These are phyloP conservation scores for Epithele typhae DNA, from an alignment of 768 basidiomycete genomes.

Conservation along the genomic window DNA sequence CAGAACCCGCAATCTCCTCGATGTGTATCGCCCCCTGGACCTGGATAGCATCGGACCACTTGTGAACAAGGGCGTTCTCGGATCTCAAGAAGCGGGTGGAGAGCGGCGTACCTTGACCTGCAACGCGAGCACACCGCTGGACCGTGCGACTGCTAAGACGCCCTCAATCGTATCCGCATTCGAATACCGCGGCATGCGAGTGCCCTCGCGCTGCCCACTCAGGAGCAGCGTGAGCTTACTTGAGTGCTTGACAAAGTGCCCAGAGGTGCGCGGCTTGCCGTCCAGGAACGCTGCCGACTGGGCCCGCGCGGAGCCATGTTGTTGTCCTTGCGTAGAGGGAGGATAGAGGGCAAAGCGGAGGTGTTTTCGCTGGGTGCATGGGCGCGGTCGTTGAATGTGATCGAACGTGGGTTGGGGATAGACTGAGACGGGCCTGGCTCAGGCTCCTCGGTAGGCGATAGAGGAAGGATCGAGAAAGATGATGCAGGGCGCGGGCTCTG, in stretches of 20 bases:
- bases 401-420: too few relatives aligned
- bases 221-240: constrained; percentile 20
- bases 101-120: constrained; percentile 17
- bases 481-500: too few relatives aligned
- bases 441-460: too few relatives aligned
- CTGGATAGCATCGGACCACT: constrained; percentile 8
- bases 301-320: too few relatives aligned
- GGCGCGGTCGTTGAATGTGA: too few relatives aligned
- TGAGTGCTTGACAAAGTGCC: constrained; percentile 22
- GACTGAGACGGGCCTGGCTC: too few relatives aligned
- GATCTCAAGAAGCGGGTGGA: not conserved
- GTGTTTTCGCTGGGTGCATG: too few relatives aligned
- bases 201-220: constrained; percentile 18
- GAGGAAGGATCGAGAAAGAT: too few relatives aligned
- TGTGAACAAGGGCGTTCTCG: too few relatives aligned
- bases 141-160: constrained; percentile 17
- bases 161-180: constrained; percentile 22
- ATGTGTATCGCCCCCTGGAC: constrained; percentile 24
- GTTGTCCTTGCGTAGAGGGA: too few relatives aligned
- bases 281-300: too few relatives aligned
- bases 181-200: constrained; percentile 13
- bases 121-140: constrained; percentile 17
- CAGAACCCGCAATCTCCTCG: constrained; percentile 24
- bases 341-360: not conserved
- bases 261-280: not conserved